Evolutionary conservation across 2,329 filamentous ascomycete genomes (phyloP).

Genomic region (Zymoseptoria passerinii): DNA sequence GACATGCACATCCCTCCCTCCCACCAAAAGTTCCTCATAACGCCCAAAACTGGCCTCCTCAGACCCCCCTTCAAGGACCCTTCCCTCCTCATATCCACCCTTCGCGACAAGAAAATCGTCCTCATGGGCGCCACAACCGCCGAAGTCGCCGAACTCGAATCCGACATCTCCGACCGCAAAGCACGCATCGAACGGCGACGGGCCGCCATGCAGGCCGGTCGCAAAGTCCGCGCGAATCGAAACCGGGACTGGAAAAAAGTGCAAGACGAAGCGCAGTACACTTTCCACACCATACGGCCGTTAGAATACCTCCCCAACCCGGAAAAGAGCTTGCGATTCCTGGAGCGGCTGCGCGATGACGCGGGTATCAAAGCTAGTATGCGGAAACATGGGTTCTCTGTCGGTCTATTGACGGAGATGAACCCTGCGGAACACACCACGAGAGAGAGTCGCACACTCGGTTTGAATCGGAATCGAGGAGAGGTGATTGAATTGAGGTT

Average conservation of each 20-base stretch:
- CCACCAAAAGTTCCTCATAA: constrained; percentile 61
- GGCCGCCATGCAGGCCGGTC: constrained; percentile 33
- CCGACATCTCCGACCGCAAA: constrained; percentile 43
- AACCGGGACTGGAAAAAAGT: constrained; percentile 40
- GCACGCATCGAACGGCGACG: constrained; percentile 38
- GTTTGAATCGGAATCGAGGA: constrained; percentile 78
- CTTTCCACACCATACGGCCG: constrained; percentile 69
- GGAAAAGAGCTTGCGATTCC: constrained; percentile 59
- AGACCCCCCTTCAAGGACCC: constrained; percentile 57
- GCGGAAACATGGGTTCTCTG: constrained; percentile 74
- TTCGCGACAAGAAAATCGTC: constrained; percentile 53
- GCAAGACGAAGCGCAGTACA: constrained; percentile 61
- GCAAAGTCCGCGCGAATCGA: constrained; percentile 27
- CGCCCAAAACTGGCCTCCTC: constrained; percentile 56
- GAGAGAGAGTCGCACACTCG: constrained; percentile 77
- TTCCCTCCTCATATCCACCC: constrained; percentile 39
- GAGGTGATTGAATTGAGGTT: constrained; percentile 85
- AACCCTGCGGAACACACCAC: constrained; percentile 77
- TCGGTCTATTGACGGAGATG: constrained; percentile 89
- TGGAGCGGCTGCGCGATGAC: constrained; percentile 70
- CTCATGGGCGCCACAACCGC: constrained; percentile 56
- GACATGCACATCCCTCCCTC: constrained; percentile 50
- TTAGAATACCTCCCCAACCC: constrained; percentile 71
- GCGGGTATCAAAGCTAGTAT: constrained; percentile 78
- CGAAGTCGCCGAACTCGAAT: constrained; percentile 50